phyloP scores from a whole-genome alignment of 768 basidiomycete species.

The Boletus edulis region DNA sequence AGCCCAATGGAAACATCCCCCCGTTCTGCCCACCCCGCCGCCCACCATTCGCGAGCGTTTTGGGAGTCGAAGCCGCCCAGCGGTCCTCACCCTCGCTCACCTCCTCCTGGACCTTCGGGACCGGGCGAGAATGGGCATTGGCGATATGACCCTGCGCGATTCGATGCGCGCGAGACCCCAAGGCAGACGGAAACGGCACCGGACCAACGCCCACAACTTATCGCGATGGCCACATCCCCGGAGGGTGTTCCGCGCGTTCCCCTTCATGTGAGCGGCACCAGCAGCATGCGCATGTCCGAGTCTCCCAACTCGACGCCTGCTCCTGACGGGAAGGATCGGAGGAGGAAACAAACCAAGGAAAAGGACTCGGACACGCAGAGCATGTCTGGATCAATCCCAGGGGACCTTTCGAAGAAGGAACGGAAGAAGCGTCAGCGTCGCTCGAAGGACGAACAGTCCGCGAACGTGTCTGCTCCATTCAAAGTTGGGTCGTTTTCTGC shows the following conservation, averaged over 20 bases:
- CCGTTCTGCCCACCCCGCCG: conserved; percentile 44
- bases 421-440: conserved; percentile 47
- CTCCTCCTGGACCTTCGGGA: conserved; percentile 34
- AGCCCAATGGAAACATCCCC: conserved; percentile 66
- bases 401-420: conserved; percentile 55
- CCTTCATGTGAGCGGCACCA: conserved; percentile 27
- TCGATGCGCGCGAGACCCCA: conserved; percentile 45
- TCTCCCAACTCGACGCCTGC: conserved; percentile 50
- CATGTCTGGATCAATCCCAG: conserved; percentile 26
- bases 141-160: conserved; percentile 62
- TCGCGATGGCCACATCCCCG: conserved; percentile 46
- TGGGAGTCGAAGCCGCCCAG: conserved; percentile 61
- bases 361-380: conserved; percentile 42
- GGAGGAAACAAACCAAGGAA: conserved; percentile 47
- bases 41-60: conserved; percentile 38
- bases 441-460: conserved; percentile 43
- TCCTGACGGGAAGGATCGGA: conserved; percentile 46
- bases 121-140: conserved; percentile 45
- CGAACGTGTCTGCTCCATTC: conserved; percentile 33
- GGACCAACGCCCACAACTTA: conserved; percentile 35
- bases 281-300: conserved; percentile 51
- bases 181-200: conserved; percentile 27
- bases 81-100: conserved; percentile 31
- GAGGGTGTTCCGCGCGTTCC: conserved; percentile 35
- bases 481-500: conserved; percentile 34